Evolutionary conservation across 192 early-diverging fungal species (phyloP), one percentile per base, ranked within the genome.

Genomic region (Linnemannia zychae): DNA sequence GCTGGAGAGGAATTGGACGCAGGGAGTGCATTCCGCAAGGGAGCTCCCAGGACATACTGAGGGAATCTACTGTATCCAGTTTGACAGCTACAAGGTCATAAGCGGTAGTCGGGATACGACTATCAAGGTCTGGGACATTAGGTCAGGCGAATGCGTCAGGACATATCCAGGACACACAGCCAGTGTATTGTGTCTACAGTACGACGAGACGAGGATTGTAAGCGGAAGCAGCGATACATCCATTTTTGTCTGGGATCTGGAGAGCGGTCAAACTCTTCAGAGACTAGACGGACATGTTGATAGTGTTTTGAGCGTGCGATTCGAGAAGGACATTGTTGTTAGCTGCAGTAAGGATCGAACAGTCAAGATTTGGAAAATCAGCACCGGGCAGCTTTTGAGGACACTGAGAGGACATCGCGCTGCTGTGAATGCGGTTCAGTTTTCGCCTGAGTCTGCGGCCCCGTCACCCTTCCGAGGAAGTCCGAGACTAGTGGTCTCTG

Each of bases 181-280:
- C 13, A 96, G 95, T 40, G 97, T 98, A 13, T 88, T 98, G 60
- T 98, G 97, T 73, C 88, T 98, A 24, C 97, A 98, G 70, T 97
- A 92, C 57, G 91, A 97, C 68, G 91, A 89, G 17, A 73, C 87
- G 31, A 87, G 85, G 70, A 91, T 96, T 60, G 79, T 94, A 15
- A 95, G 93, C 22, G 96, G 95, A 9, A 94, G 94, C 53, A 91
- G 92, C 20, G 96, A 96, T 75, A 78, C 89, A 13, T 91, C 90
- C 13, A 91, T 92, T 24, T 90, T 93, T 31, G 89, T 96, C 34
- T 96, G 96, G 94, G 91, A 96, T 85, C 53, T 97, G 34, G 74
- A 82, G 4, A 91, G 95, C 1, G 92, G 90, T 15, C 83, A 86
- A 47, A 63, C 89, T 2, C 33, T 87, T 20, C 88, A 86, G 48